Conservation (phyloP, 2,329 filamentous ascomycete species). For the Paecilomyces fulvus region DNA sequence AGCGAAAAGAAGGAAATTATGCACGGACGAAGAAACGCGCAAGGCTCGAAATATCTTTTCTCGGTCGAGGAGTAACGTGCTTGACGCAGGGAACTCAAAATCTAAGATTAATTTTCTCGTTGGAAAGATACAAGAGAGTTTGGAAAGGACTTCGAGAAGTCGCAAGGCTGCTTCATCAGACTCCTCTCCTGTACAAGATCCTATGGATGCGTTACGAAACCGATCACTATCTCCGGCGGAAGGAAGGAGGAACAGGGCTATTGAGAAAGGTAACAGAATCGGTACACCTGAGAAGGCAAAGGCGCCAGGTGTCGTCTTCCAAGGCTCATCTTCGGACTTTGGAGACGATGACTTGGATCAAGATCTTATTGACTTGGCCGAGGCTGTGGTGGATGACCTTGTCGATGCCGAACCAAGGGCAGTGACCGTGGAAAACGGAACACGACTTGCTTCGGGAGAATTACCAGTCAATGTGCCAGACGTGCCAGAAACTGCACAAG, state of each 20-base stretch:
- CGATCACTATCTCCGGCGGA: constrained; percentile 25
- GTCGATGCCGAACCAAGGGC: not conserved
- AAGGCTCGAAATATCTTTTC: constrained; percentile 40
- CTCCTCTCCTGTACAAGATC: constrained; percentile 36
- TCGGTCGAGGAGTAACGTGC: constrained; percentile 31
- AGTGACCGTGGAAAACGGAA: not conserved
- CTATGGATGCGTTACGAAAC: constrained; percentile 20
- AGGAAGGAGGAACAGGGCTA: constrained; percentile 4
- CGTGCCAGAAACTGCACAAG: not conserved
- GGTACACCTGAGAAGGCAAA: not conserved
- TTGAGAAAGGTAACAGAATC: not conserved
- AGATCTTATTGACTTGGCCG: constrained; percentile 34
- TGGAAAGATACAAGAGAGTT: constrained; percentile 53
- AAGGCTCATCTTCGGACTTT: constrained; percentile 36
- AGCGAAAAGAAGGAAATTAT: constrained; percentile 55
- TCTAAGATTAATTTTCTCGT: constrained; percentile 51
- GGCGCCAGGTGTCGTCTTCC: constrained; percentile 1
- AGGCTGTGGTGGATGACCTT: constrained; percentile 20
- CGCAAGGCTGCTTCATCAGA: constrained; percentile 28
- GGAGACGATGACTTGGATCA: constrained; percentile 40
- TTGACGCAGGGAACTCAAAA: constrained; percentile 27
- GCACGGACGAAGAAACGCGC: constrained; percentile 36
- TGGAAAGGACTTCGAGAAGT: constrained; percentile 24
- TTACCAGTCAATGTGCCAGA: not conserved
- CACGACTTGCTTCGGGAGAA: not conserved